Evolutionary conservation across 192 early-diverging fungal genomes (phyloP).

Genomic region (Lobosporangium transversale): DNA sequence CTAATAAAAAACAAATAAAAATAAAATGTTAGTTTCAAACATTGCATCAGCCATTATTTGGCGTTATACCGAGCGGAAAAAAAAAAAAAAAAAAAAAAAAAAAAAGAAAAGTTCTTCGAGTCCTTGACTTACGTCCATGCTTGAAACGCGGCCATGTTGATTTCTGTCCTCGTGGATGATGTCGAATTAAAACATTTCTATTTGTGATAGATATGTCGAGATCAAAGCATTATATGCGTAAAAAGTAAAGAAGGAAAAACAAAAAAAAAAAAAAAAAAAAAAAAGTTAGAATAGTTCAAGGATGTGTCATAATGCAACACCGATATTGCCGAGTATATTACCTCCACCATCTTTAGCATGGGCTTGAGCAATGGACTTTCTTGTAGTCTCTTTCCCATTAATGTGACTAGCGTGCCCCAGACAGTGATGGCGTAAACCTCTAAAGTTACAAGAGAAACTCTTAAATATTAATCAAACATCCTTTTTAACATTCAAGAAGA

Average conservation of each 20-base stretch:
- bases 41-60: too few relatives aligned
- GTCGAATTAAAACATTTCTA: constrained; percentile 38
- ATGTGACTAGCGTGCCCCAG: constrained; percentile 33
- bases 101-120: too few relatives aligned
- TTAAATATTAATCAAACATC: neutral
- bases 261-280: neutral
- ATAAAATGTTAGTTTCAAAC: too few relatives aligned
- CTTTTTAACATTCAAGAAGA: neutral
- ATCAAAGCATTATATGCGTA: too few relatives aligned
- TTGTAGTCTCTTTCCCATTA: constrained; percentile 29
- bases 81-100: too few relatives aligned
- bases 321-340: neutral
- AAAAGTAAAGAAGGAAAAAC: too few relatives aligned
- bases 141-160: constrained; percentile 36
- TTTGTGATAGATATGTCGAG: too few relatives aligned
- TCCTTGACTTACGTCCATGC: constrained; percentile 50
- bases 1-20: too few relatives aligned
- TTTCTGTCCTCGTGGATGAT: constrained; percentile 16
- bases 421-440: constrained; percentile 44
- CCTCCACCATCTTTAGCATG: constrained; percentile 42
- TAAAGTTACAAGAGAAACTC: neutral
- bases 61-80: too few relatives aligned
- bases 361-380: constrained; percentile 20
- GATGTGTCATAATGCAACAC: neutral
- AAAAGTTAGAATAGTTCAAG: too few relatives aligned